Percentiles rank a stretch among this genome's conserved stretches.
phyloP scores from a whole-genome alignment of 169 alveolate genomes.

The Theileria orientalis region DNA sequence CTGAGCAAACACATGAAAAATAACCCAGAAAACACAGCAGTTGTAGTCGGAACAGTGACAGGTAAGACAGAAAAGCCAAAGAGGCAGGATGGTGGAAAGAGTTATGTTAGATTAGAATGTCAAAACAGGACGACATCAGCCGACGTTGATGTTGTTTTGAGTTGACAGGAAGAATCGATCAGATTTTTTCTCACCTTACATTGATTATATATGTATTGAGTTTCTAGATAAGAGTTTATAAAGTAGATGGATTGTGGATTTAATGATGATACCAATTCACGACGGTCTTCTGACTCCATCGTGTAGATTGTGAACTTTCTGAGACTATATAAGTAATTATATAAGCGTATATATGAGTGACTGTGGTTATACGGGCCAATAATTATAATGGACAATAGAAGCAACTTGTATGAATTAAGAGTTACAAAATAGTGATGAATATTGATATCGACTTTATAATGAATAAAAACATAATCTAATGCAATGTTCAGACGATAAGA shows the following conservation, averaged over 20 bases:
- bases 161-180: neutral
- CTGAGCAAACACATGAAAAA: constrained; percentile 86
- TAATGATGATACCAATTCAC: constrained; percentile 79
- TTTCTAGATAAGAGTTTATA: too few relatives aligned
- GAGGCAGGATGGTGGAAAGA: neutral
- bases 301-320: constrained; percentile 74
- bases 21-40: constrained; percentile 90
- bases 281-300: constrained; percentile 83
- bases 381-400: too few relatives aligned
- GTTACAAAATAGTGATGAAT: neutral
- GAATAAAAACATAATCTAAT: too few relatives aligned
- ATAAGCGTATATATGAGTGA: too few relatives aligned
- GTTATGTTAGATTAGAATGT: too few relatives aligned
- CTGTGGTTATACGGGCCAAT: too few relatives aligned
- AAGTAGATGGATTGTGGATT: too few relatives aligned
- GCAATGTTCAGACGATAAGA: constrained; percentile 82
- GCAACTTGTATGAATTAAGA: neutral
- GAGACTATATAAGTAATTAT: too few relatives aligned
- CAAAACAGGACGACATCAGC: too few relatives aligned
- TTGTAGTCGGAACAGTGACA: constrained; percentile 95
- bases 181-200: neutral
- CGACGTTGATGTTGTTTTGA: neutral
- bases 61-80: constrained; percentile 70
- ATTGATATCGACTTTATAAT: too few relatives aligned
- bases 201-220: too few relatives aligned